phyloP scores from a whole-genome alignment of 495 filamentous ascomycete species.

The Podospora anserina region DNA sequence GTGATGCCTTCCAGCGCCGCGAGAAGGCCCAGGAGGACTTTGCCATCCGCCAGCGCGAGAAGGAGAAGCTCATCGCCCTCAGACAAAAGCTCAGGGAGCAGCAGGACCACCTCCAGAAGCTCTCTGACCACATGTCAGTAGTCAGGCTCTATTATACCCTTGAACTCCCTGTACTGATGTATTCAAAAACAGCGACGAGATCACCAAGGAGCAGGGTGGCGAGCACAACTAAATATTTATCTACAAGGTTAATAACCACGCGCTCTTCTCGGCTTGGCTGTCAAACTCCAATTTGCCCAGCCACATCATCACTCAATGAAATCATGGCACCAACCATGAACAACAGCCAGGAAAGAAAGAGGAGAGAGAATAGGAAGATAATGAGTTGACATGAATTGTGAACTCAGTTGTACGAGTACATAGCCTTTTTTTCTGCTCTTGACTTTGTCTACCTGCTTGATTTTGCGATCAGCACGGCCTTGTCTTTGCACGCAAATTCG shows the following conservation, averaged over 20 bases:
- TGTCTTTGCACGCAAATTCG: not conserved
- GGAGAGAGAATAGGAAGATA: not conserved
- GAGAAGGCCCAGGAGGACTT: constrained; percentile 83
- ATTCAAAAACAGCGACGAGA: constrained; percentile 54
- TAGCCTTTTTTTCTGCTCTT: not conserved
- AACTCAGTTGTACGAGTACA: not conserved
- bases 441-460: not conserved
- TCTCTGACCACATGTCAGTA: constrained; percentile 78
- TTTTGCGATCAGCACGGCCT: not conserved
- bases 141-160: constrained; percentile 7
- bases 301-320: too few species aligned
- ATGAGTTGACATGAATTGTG: not conserved
- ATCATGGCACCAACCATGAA: too few species aligned
- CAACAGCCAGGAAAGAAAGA: not conserved
- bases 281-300: too few species aligned
- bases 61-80: constrained; percentile 73
- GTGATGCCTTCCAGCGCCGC: constrained; percentile 86
- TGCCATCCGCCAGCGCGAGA: constrained; percentile 79
- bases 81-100: constrained; percentile 76
- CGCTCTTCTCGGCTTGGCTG: too few species aligned
- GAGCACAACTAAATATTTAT: constrained; percentile 61
- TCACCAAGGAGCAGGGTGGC: constrained; percentile 64
- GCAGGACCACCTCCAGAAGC: constrained; percentile 74
- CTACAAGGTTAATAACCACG: too few species aligned
- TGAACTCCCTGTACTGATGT: not conserved